phyloP scores from a whole-genome alignment of 331 rosid species.

The Erythrophleum ivorense region DNA sequence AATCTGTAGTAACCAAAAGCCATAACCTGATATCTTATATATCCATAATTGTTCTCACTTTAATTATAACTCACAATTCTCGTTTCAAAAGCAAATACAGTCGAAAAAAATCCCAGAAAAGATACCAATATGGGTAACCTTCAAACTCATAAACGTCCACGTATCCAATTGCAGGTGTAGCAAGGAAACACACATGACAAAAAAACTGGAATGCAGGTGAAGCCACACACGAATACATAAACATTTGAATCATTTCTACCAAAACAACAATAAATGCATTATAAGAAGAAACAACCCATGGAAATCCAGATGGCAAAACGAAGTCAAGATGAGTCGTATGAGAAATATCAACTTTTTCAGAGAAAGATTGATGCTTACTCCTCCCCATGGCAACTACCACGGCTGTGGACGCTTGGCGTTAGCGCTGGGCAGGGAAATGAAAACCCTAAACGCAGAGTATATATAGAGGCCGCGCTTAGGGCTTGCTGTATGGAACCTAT shows the following conservation, averaged over 20 bases:
- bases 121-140: background rate
- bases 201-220: background rate
- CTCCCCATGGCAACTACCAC: conserved; percentile 59
- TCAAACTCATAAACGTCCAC: background rate
- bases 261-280: background rate
- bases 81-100: background rate
- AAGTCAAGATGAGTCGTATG: background rate
- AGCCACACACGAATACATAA: background rate
- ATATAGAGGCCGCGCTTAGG: conserved; percentile 9
- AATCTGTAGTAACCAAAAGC: background rate
- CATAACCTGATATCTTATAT: background rate
- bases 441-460: conserved; percentile 18
- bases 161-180: background rate
- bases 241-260: background rate
- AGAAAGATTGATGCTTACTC: conserved; percentile 38
- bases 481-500: background rate
- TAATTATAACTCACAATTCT: background rate
- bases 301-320: background rate
- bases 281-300: background rate
- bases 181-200: background rate
- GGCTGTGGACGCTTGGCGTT: background rate
- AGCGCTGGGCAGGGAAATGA: background rate
- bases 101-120: background rate
- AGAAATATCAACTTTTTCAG: background rate
- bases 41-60: background rate